Base-by-base conservation (phyloP, 768 basidiomycete genomes). In the Pilatotrama ljubarskyi region DNA sequence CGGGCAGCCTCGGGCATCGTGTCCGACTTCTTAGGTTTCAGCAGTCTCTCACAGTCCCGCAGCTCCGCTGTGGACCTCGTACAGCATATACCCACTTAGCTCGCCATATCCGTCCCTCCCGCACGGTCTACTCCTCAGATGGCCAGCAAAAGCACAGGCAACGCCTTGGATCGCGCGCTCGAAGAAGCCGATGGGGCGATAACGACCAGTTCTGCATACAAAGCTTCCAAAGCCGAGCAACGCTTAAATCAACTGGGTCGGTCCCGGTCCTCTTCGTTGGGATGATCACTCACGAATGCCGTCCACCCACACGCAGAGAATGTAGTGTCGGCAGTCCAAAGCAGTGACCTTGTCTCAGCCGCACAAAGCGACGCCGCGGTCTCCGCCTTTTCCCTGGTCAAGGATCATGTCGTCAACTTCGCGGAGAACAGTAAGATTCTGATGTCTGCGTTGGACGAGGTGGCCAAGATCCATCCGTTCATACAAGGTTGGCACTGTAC, bases 381-480 rank as follows among this genome's bases (percentile, higher is more conserved):
- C 6, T 18, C 41, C 3, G 42, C 26, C 3, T 43, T 54, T 6
- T 32, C 41, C 7, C 29, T 54, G 8, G 42, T 59, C 22, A 43
- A 59, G 32, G 51, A 59, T 4, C 37, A 60, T 24, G 49, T 66
- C 8, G 41, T 60, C 43, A 58, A 52, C 32, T 66, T 66, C 20
- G 43, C 42, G n/a, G 50, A 55, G 36, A 53, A 26, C 40, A 51
- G 53, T 26, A 43, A 52, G 9, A 44, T 58, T 9, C 55, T 73
- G 29, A 58, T 73, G 57, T 62, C 61, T 2, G 66, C 58, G 5
- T 59, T 73, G n/a, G 67, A 72, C 29, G 72, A 66, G 22, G 59
- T 73, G 8, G 66, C 63, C 14, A 48, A 58, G 14, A 38, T 70
- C n/a, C 72, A 73, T 37, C 69, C 70, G 4, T 64, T 70, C 24